phyloP scores from a whole-genome alignment of 2,329 filamentous ascomycete species.

The Calonectria ilicicola region DNA sequence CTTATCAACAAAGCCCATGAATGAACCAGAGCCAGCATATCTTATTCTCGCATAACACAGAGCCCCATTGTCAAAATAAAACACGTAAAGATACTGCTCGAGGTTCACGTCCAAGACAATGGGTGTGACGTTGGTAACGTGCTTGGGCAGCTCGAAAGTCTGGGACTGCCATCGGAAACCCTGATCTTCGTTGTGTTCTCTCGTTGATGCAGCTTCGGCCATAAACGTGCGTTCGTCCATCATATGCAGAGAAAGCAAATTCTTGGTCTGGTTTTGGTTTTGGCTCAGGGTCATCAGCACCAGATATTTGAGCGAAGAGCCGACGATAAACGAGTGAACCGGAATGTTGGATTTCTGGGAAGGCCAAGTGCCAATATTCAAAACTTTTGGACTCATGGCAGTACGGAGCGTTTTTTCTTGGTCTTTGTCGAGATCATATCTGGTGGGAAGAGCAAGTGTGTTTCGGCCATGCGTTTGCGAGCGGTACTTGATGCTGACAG shows the following conservation, averaged over 20 bases:
- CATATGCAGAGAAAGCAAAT: background rate
- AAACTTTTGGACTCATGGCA: background rate
- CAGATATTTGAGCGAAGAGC: background rate
- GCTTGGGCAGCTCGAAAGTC: slow-evolving; percentile 1
- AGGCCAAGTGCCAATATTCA: background rate
- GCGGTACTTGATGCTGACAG: slow-evolving; percentile 9
- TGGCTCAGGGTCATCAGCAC: background rate
- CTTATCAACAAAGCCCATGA: background rate
- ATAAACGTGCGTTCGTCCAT: background rate
- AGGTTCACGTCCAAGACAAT: background rate
- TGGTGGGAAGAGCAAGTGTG: background rate
- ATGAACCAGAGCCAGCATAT: slow-evolving; percentile 11
- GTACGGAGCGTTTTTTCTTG: slow-evolving; percentile 1
- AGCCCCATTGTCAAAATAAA: slow-evolving; percentile 1
- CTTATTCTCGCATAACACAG: background rate
- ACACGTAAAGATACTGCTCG: background rate
- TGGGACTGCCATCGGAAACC: slow-evolving; percentile 14
- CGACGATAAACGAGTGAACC: background rate
- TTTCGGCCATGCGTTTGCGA: background rate
- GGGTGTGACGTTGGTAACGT: background rate
- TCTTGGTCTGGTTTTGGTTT: background rate
- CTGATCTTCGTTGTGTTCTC: background rate
- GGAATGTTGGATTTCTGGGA: background rate
- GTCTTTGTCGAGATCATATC: background rate
- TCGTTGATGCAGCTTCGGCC: background rate